These are phyloP conservation scores for Rhytidhysteron rufulum DNA, from an alignment of 2,329 filamentous ascomycete species.

Conservation along the genomic window DNA sequence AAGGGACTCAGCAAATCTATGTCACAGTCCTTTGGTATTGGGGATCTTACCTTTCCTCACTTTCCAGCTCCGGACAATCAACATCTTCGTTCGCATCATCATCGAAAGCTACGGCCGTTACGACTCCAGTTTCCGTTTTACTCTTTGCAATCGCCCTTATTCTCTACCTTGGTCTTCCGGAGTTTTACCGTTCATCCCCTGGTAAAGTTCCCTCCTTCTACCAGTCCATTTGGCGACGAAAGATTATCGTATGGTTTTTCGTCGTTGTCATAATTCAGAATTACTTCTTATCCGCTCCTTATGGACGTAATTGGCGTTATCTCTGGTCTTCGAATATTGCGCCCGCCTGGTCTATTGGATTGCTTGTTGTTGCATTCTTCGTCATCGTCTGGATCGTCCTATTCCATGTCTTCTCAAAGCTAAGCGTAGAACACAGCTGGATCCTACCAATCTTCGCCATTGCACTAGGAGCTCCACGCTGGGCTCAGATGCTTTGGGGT, in stretches of 20 bases:
- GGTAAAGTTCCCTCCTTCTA: conserved; percentile 65
- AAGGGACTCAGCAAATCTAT: conserved; percentile 65
- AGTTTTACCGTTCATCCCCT: conserved; percentile 63
- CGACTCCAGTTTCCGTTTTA: conserved; percentile 54
- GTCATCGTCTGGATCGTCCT: conserved; percentile 53
- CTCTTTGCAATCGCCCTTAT: conserved; percentile 55
- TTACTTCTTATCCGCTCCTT: conserved; percentile 63
- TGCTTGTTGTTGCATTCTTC: conserved; percentile 56
- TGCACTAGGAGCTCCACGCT: conserved; percentile 62
- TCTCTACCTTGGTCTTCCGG: conserved; percentile 60
- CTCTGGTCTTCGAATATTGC: conserved; percentile 58
- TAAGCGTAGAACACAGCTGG: conserved; percentile 62
- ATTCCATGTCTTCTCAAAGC: conserved; percentile 49
- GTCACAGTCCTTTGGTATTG: conserved; percentile 64
- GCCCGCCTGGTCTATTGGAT: conserved; percentile 52
- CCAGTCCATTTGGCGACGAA: conserved; percentile 56
- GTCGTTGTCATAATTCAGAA: conserved; percentile 62
- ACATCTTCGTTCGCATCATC: conserved; percentile 12
- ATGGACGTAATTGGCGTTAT: conserved; percentile 64
- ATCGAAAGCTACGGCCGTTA: conserved; percentile 45
- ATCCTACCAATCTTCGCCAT: conserved; percentile 65
- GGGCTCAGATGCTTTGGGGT: conserved; percentile 66
- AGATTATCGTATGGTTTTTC: conserved; percentile 66
- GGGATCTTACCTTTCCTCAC: conserved; percentile 53
- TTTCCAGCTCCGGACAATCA: conserved; percentile 43